Percentiles rank a stretch among this genome's conserved stretches.
Evolutionary conservation across 305 asterid species (phyloP).

Genomic region (Rubia peregrina): DNA sequence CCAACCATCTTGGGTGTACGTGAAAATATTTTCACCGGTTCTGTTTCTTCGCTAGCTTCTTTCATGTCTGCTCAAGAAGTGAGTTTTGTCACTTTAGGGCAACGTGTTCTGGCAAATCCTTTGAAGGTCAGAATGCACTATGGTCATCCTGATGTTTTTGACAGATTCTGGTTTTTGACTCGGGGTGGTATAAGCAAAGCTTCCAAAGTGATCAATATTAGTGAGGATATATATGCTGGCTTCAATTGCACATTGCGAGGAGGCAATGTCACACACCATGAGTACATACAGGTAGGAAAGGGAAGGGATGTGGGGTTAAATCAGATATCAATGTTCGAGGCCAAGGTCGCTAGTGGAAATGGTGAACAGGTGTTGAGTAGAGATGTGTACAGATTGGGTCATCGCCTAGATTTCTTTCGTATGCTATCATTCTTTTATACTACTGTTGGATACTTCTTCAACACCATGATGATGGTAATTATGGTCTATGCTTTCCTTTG

Average conservation of each 20-base stretch:
- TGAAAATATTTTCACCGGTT: conserved; percentile 93
- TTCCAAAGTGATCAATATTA: conserved; percentile 81
- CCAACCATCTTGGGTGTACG: conserved; percentile 92
- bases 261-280: conserved; percentile 94
- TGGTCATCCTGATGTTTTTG: conserved; percentile 41
- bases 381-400: conserved; percentile 89
- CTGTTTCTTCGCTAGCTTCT: conserved; percentile 92
- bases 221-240: conserved; percentile 97
- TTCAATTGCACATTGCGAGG: conserved; percentile 91
- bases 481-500: conserved; percentile 77
- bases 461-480: conserved; percentile 73
- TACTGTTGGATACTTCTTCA: conserved; percentile 79
- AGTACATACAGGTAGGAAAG: conserved; percentile 92
- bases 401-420: conserved; percentile 87
- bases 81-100: conserved; percentile 94
- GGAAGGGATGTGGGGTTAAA: conserved; percentile 96
- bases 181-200: conserved; percentile 98
- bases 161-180: conserved; percentile 86
- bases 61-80: conserved; percentile 97
- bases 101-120: conserved; percentile 86
- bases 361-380: conserved; percentile 52
- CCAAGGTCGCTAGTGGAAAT: conserved; percentile 65
- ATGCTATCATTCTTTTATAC: conserved; percentile 95
- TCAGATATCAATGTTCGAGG: conserved; percentile 97
- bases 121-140: conserved; percentile 92